A percentile compares a stretch with the other conserved stretches of the same genome.
Conservation (phyloP, 2,329 filamentous ascomycete genomes). For the Aureobasidium zeae region DNA sequence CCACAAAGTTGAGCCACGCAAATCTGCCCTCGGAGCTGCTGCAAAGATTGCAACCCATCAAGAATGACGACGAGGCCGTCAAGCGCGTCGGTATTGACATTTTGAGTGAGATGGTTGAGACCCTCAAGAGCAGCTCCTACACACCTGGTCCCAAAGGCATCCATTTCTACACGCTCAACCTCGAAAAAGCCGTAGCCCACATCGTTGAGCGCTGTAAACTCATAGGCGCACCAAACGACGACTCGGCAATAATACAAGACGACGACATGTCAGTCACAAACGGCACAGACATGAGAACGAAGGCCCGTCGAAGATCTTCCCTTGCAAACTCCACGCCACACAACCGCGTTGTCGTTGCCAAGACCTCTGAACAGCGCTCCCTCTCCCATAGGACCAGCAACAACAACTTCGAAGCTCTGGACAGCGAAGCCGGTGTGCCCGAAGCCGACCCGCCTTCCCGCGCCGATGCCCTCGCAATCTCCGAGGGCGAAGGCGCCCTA, state of each 20-base stretch:
- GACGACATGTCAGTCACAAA: slow-evolving; percentile 24
- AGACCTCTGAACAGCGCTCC: slow-evolving; percentile 45
- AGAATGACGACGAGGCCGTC: slow-evolving; percentile 70
- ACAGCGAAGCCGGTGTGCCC: slow-evolving; percentile 68
- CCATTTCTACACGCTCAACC: slow-evolving; percentile 94
- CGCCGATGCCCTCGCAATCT: slow-evolving; percentile 82
- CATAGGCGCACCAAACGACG: slow-evolving; percentile 51
- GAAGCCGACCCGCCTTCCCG: slow-evolving; percentile 52
- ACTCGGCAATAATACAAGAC: slow-evolving; percentile 34
- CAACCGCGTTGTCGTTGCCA: slow-evolving; percentile 70
- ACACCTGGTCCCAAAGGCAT: slow-evolving; percentile 65
- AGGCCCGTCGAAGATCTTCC: slow-evolving; percentile 54
- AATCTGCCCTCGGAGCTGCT: slow-evolving; percentile 64
- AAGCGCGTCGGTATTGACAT: slow-evolving; percentile 75
- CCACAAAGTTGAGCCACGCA: slow-evolving; percentile 89
- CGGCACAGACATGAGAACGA: slow-evolving; percentile 20
- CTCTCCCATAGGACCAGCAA: slow-evolving; percentile 45
- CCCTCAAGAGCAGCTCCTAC: slow-evolving; percentile 57
- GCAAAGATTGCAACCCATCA: slow-evolving; percentile 60
- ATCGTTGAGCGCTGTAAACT: slow-evolving; percentile 79
- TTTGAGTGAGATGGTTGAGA: slow-evolving; percentile 71
- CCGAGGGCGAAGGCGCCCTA: slow-evolving; percentile 80
- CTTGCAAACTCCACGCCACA: slow-evolving; percentile 76
- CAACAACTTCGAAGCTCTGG: slow-evolving; percentile 54
- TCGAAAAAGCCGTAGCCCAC: slow-evolving; percentile 92